Evolutionary conservation across 2,329 filamentous ascomycete species (phyloP).

Genomic region (Monilinia fructigena): DNA sequence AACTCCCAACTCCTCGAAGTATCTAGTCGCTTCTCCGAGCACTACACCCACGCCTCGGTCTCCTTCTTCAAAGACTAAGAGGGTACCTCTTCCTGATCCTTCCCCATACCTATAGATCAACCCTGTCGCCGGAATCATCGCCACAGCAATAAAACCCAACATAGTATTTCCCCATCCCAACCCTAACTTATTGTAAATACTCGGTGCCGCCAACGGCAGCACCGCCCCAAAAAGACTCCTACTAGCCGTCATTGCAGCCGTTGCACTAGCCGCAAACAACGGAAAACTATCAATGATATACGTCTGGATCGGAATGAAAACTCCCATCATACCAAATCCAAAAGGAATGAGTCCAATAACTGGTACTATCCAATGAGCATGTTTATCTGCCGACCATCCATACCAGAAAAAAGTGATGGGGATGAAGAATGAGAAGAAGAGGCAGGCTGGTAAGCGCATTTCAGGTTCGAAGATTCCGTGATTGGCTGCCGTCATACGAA

Average conservation of each 20-base stretch:
- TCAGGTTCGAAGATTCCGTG: conserved; percentile 41
- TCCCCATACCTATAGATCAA: conserved; percentile 24
- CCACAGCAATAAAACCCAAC: conserved; percentile 50
- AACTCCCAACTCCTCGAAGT: background rate
- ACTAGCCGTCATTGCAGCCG: conserved; percentile 43
- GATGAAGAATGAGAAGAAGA: conserved; percentile 45
- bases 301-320: conserved; percentile 45
- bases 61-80: conserved; percentile 9
- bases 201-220: conserved; percentile 50
- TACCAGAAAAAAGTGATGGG: conserved; percentile 50
- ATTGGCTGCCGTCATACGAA: conserved; percentile 47
- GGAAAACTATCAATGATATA: conserved; percentile 49
- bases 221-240: conserved; percentile 49
- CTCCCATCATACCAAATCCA: conserved; percentile 46
- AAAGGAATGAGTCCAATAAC: conserved; percentile 45
- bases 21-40: background rate
- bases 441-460: conserved; percentile 45
- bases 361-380: conserved; percentile 46
- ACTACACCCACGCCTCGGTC: background rate
- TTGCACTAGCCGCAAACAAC: conserved; percentile 43
- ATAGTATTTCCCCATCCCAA: conserved; percentile 50
- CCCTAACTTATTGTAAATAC: conserved; percentile 45
- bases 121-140: conserved; percentile 47
- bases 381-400: conserved; percentile 46
- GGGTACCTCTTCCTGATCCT: conserved; percentile 22